Percentiles rank a stretch among this genome's conserved stretches.
Conservation (phyloP, 2,329 filamentous ascomycete genomes). For the Fusarium denticulatum region DNA sequence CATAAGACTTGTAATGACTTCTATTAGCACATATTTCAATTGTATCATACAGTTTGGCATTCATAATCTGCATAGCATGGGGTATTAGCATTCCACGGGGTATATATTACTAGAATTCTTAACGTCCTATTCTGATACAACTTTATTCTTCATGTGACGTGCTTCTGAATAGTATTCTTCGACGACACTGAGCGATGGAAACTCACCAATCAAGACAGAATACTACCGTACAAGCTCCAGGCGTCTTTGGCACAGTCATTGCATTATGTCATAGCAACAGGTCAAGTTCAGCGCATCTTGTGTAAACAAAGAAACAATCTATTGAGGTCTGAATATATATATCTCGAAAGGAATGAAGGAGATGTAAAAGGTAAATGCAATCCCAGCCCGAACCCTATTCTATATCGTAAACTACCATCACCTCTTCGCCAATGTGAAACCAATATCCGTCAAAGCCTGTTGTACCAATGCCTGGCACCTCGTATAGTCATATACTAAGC, state of each 20-base stretch:
- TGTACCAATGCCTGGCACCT: background rate
- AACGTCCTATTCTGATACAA: background rate
- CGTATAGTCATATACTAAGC: rapidly evolving
- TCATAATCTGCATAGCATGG: background rate
- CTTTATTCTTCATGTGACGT: too few species aligned
- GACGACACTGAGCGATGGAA: too few species aligned
- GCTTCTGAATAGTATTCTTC: background rate
- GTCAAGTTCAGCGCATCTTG: background rate
- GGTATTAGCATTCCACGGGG: background rate
- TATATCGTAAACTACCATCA: rapidly evolving
- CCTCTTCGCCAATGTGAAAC: background rate
- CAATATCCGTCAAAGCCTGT: background rate
- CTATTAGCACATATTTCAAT: background rate
- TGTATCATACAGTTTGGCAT: background rate
- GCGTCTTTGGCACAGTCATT: rapidly evolving
- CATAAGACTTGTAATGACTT: background rate
- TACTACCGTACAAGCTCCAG: background rate
- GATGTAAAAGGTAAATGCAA: background rate
- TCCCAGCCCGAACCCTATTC: background rate
- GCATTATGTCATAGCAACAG: too few species aligned
- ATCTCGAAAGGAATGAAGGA: conserved; percentile 9
- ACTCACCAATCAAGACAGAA: background rate
- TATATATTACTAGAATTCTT: background rate
- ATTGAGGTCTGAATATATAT: conserved; percentile 1
- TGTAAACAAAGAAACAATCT: background rate